Percentiles rank a stretch among this genome's conserved stretches.
Conservation (phyloP, 768 basidiomycete species). For the Tricholoma matsutake region DNA sequence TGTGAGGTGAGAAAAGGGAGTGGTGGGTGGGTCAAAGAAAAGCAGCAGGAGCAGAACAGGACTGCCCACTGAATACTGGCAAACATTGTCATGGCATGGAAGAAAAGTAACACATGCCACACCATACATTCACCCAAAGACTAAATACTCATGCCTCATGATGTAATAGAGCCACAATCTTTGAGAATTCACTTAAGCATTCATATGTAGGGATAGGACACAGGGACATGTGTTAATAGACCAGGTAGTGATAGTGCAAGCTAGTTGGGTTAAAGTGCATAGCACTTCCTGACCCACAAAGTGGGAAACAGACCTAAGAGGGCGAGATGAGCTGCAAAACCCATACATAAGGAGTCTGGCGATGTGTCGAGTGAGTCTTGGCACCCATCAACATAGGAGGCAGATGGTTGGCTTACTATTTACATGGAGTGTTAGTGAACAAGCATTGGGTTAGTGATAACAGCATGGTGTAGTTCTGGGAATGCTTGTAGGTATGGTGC, state of each 20-base stretch:
- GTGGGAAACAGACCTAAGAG: not conserved
- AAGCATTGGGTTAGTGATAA: not conserved
- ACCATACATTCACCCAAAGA: not conserved
- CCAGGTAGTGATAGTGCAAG: not conserved
- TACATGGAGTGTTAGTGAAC: not conserved
- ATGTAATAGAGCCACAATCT: no score
- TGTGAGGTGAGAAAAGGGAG: not conserved
- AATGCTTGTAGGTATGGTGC: slow-evolving; percentile 13
- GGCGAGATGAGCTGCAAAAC: not conserved
- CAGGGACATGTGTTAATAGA: not conserved
- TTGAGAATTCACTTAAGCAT: not conserved
- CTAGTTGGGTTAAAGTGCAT: not conserved
- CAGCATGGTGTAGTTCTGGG: not conserved
- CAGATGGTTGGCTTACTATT: not conserved
- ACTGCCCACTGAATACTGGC: no score
- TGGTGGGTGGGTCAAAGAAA: not conserved
- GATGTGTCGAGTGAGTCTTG: not conserved
- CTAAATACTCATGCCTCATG: no score
- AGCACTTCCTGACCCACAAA: not conserved
- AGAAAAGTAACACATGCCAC: not conserved
- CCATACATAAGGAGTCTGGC: not conserved
- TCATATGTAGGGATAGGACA: not conserved
- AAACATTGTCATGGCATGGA: not conserved
- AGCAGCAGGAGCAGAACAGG: not conserved
- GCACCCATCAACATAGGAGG: not conserved